Percentiles rank a stretch among this genome's conserved stretches.
Conservation (phyloP, 345 rosid genomes). For the Hibiscus syriacus region DNA sequence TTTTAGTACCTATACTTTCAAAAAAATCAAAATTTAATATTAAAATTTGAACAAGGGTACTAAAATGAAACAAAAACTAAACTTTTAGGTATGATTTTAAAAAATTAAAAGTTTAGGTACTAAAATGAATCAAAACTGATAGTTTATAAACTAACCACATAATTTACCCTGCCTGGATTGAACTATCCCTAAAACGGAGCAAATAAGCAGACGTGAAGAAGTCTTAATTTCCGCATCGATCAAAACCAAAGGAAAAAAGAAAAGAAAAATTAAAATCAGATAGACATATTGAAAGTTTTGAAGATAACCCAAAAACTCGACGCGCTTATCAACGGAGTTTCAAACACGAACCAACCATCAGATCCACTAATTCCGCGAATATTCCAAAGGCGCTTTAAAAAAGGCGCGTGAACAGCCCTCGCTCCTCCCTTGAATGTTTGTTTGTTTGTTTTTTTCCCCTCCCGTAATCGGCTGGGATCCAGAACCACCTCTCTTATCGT, state of each 20-base stretch:
- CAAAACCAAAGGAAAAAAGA: not conserved
- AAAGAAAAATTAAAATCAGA: not conserved
- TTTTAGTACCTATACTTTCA: too few species aligned
- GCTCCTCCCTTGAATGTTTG: not conserved
- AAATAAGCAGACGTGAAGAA: too few species aligned
- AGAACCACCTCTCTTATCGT: constrained; percentile 17
- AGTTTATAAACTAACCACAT: too few species aligned
- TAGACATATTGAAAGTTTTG: not conserved
- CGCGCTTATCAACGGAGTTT: not conserved
- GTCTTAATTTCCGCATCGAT: not conserved
- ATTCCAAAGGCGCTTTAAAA: not conserved
- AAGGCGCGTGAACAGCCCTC: not conserved
- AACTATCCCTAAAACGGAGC: too few species aligned
- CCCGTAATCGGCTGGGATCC: constrained; percentile 29
- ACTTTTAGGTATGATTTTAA: too few species aligned
- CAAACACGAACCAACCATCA: not conserved
- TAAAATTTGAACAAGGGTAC: too few species aligned
- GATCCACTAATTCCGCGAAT: not conserved
- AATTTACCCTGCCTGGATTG: too few species aligned
- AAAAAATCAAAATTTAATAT: too few species aligned
- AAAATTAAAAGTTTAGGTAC: too few species aligned
- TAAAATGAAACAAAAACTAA: too few species aligned
- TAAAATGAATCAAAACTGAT: too few species aligned
- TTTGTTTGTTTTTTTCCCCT: constrained; percentile 19
- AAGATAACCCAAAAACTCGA: not conserved